Evolutionary conservation across 495 filamentous ascomycete species (phyloP).

Genomic region (Lepidopterella palustris): DNA sequence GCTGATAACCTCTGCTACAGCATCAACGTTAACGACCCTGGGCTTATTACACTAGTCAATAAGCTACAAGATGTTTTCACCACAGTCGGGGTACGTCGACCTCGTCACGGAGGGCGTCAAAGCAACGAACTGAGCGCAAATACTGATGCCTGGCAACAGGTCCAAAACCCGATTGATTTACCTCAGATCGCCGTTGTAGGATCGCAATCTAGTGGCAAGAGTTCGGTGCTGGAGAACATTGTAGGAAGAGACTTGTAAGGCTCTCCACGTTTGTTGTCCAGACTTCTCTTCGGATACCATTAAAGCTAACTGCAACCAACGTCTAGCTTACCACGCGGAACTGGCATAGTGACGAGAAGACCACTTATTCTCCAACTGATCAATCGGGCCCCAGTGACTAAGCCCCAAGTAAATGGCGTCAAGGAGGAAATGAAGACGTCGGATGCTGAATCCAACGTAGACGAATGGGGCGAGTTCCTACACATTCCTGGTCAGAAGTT

Average conservation of each 20-base stretch:
- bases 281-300: slow-evolving; percentile 1
- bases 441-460: slow-evolving; percentile 80
- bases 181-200: slow-evolving; percentile 98
- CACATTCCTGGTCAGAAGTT: slow-evolving; percentile 98
- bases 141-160: slow-evolving; percentile 42
- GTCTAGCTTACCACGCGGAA: slow-evolving; percentile 85
- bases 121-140: not conserved
- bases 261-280: slow-evolving; percentile 10
- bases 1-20: slow-evolving; percentile 36
- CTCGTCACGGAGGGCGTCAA: not conserved
- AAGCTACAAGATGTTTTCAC: slow-evolving; percentile 99
- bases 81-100: slow-evolving; percentile 80
- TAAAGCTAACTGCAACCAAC: slow-evolving; percentile 20
- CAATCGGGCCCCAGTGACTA: slow-evolving; percentile 60
- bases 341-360: slow-evolving; percentile 93
- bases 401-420: slow-evolving; percentile 66
- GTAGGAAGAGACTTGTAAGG: slow-evolving; percentile 97
- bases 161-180: slow-evolving; percentile 97
- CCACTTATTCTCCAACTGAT: slow-evolving; percentile 97
- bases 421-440: slow-evolving; percentile 61
- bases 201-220: slow-evolving; percentile 98
- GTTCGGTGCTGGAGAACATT: slow-evolving; percentile 99
- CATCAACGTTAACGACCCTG: slow-evolving; percentile 75
- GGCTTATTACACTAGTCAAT: slow-evolving; percentile 90
- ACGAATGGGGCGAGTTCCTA: slow-evolving; percentile 99